Percentiles rank a stretch among this genome's conserved stretches.
Evolutionary conservation across 495 filamentous ascomycete genomes (phyloP).

Genomic region (Rhizodiscina lignyota): DNA sequence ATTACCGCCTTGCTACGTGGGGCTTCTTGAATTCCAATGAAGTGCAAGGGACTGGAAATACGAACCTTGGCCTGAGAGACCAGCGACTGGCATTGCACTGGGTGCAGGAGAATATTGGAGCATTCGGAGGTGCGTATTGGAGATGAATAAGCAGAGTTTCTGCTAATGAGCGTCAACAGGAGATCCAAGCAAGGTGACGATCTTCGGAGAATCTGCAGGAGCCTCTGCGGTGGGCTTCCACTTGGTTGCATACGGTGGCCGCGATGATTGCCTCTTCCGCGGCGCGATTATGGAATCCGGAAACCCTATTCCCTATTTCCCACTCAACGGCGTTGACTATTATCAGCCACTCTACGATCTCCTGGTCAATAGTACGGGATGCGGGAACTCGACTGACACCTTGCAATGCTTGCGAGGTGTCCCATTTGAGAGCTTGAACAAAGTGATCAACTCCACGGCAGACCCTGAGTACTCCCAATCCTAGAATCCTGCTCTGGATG

Average conservation of each 20-base stretch:
- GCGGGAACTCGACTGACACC: constrained; percentile 18
- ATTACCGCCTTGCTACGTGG: constrained; percentile 39
- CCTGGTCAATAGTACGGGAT: constrained; percentile 25
- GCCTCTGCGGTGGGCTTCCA: constrained; percentile 18
- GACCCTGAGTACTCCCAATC: constrained; percentile 11
- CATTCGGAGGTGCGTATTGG: constrained; percentile 19
- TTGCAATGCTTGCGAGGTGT: constrained; percentile 32
- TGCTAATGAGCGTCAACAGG: too few species aligned
- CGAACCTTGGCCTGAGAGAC: constrained; percentile 41
- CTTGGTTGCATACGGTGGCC: constrained; percentile 21
- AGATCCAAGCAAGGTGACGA: constrained; percentile 19
- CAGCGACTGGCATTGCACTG: constrained; percentile 46
- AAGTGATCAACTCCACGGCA: constrained; percentile 30
- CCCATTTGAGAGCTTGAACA: constrained; percentile 38
- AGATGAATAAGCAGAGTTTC: neutral
- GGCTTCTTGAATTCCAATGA: constrained; percentile 31
- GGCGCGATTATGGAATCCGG: constrained; percentile 32
- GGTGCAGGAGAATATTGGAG: constrained; percentile 31
- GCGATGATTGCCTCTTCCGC: constrained; percentile 34
- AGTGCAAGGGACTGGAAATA: constrained; percentile 25
- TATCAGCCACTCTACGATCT: constrained; percentile 22
- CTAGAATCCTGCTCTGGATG: constrained; percentile 31
- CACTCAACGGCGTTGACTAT: constrained; percentile 7
- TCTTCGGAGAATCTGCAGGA: constrained; percentile 14
- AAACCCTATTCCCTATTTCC: constrained; percentile 16